Conservation (phyloP, 2,329 filamentous ascomycete genomes). For the Immersiporthe knoxdaviesiana region DNA sequence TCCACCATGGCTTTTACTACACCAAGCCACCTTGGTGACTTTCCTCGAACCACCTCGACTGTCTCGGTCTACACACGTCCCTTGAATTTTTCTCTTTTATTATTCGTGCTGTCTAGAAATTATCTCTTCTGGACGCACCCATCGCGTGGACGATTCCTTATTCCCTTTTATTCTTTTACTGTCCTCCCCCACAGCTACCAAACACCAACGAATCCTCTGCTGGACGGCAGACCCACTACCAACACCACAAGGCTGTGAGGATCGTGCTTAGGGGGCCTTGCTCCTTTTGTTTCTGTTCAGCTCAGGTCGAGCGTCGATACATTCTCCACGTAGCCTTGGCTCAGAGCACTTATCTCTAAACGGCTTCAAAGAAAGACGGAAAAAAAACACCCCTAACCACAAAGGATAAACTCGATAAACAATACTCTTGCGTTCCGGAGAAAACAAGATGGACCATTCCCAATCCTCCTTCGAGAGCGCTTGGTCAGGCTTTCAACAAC, state of each 20-base stretch:
- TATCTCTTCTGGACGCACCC: slow-evolving; percentile 14
- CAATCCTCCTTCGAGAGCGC: slow-evolving; percentile 11
- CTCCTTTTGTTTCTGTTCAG: neutral
- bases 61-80: neutral
- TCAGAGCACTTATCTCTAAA: neutral
- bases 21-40: slow-evolving; percentile 15
- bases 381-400: too few relatives aligned
- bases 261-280: slow-evolving; percentile 8
- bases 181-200: slow-evolving; percentile 1
- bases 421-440: neutral
- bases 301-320: neutral
- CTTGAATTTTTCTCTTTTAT: slow-evolving; percentile 20
- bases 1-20: slow-evolving; percentile 21
- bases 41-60: neutral
- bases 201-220: neutral
- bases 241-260: slow-evolving; percentile 20
- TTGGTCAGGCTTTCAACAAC: slow-evolving; percentile 12
- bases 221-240: slow-evolving; percentile 1
- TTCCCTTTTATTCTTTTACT: neutral
- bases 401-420: neutral
- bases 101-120: slow-evolving; percentile 16
- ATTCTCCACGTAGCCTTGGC: neutral
- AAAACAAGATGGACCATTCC: slow-evolving; percentile 19
- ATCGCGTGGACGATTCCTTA: neutral
- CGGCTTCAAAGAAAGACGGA: neutral